Conservation (phyloP, 148 eudicot genomes). For the Nepenthes gracilis region DNA sequence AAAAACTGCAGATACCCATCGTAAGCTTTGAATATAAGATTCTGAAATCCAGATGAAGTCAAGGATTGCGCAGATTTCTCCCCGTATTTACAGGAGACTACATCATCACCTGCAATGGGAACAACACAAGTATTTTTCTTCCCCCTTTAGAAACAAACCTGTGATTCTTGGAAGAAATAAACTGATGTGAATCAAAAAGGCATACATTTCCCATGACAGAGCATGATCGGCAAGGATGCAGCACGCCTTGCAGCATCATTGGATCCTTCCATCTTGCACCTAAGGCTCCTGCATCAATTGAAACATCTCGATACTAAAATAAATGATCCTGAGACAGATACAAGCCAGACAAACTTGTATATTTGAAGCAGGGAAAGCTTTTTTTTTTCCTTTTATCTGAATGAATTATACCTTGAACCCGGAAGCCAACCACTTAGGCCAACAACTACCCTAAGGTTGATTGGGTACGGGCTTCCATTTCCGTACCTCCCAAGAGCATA, state of each 20-base stretch:
- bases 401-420: slow-evolving; percentile 47
- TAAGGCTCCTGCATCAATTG: slow-evolving; percentile 40
- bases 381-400: background rate
- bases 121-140: background rate
- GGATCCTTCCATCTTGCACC: slow-evolving; percentile 64
- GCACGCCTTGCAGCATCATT: slow-evolving; percentile 77
- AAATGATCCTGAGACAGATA: slow-evolving; percentile 1
- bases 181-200: background rate
- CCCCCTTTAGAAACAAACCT: background rate
- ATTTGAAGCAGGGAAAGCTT: background rate
- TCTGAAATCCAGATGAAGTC: slow-evolving; percentile 65
- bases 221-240: slow-evolving; percentile 73
- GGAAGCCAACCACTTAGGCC: slow-evolving; percentile 99
- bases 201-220: slow-evolving; percentile 81
- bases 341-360: background rate
- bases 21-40: slow-evolving; percentile 40
- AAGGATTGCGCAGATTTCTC: slow-evolving; percentile 60
- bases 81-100: slow-evolving; percentile 57
- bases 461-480: slow-evolving; percentile 62
- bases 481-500: slow-evolving; percentile 68
- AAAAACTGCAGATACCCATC: slow-evolving; percentile 47
- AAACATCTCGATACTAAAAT: background rate
- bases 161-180: too few relatives aligned
- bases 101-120: slow-evolving; percentile 69
- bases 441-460: slow-evolving; percentile 58